Evolutionary conservation across 768 basidiomycete species (phyloP).

Genomic region (Chiua virens): DNA sequence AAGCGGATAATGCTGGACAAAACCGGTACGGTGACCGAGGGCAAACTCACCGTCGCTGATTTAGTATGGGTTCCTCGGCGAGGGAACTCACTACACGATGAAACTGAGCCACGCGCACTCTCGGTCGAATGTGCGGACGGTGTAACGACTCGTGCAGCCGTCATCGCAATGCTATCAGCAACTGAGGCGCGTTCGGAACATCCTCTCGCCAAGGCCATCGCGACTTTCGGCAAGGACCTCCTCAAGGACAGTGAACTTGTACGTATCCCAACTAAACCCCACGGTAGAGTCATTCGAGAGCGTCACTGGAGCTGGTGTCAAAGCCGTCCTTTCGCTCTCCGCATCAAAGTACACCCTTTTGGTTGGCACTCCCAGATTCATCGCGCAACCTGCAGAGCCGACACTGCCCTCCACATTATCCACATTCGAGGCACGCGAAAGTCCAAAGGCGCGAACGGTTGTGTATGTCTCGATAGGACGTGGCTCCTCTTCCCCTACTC

Average conservation of each 20-base stretch:
- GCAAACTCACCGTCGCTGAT: slow-evolving; percentile 82
- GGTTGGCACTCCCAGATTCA: slow-evolving; percentile 76
- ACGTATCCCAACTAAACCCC: slow-evolving; percentile 44
- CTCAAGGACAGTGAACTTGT: slow-evolving; percentile 41
- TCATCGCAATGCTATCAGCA: slow-evolving; percentile 80
- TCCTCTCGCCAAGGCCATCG: slow-evolving; percentile 92
- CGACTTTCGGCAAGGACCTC: slow-evolving; percentile 71
- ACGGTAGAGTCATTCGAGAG: slow-evolving; percentile 78
- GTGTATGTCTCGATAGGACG: slow-evolving; percentile 77
- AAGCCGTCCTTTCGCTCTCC: slow-evolving; percentile 58
- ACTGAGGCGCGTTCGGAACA: slow-evolving; percentile 94
- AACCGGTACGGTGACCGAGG: slow-evolving; percentile 95
- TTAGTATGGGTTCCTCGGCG: slow-evolving; percentile 67
- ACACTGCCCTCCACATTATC: slow-evolving; percentile 59
- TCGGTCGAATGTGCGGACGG: slow-evolving; percentile 54
- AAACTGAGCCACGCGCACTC: slow-evolving; percentile 14
- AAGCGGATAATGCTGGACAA: slow-evolving; percentile 90
- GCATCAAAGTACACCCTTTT: slow-evolving; percentile 57
- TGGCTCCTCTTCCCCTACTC: slow-evolving; percentile 41
- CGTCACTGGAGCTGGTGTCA: slow-evolving; percentile 86
- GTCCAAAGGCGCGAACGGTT: slow-evolving; percentile 73
- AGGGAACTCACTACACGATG: slow-evolving; percentile 22
- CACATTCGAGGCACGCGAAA: slow-evolving; percentile 70
- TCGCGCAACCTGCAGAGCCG: slow-evolving; percentile 52
- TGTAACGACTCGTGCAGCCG: slow-evolving; percentile 51